A percentile compares a stretch with the other conserved stretches of the same genome.
These are phyloP conservation scores for Mortierella alpina DNA, from an alignment of 192 early-diverging fungal genomes.

Conservation along the genomic window DNA sequence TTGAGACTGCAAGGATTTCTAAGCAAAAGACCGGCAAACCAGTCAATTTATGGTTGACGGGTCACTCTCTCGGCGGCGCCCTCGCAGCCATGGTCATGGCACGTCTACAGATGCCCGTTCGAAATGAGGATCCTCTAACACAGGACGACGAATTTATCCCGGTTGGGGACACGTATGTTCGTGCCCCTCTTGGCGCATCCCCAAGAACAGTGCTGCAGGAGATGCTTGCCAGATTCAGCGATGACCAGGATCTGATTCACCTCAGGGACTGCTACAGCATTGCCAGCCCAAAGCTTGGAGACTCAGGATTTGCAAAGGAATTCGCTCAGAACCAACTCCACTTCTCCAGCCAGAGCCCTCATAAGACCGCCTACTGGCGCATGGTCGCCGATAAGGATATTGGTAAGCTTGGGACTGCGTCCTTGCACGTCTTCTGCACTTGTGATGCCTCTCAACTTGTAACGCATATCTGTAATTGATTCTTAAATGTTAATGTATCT, in stretches of 20 bases:
- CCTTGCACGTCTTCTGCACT: neutral
- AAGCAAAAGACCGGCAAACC: constrained; percentile 28
- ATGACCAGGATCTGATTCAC: constrained; percentile 22
- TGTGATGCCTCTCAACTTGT: no score
- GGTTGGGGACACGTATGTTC: neutral
- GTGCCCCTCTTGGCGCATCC: neutral
- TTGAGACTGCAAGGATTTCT: constrained; percentile 23
- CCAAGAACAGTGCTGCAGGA: constrained; percentile 28
- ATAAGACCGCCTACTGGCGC: constrained; percentile 59
- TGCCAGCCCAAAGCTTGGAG: constrained; percentile 61
- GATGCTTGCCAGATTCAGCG: constrained; percentile 39
- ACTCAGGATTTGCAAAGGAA: constrained; percentile 59
- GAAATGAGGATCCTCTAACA: constrained; percentile 28
- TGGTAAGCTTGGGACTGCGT: constrained; percentile 5
- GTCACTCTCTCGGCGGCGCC: constrained; percentile 66
- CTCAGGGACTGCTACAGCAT: constrained; percentile 59
- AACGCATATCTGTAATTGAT: no score
- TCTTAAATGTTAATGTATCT: no score
- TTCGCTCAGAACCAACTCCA: constrained; percentile 46
- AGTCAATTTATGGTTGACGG: constrained; percentile 63
- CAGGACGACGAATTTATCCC: neutral
- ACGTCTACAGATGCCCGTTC: constrained; percentile 52
- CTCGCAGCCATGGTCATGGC: constrained; percentile 58
- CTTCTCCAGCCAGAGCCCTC: constrained; percentile 18
- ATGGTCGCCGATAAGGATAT: constrained; percentile 61